phyloP scores from a whole-genome alignment of 108 stramenopile species.

The Nitzschia sp. region DNA sequence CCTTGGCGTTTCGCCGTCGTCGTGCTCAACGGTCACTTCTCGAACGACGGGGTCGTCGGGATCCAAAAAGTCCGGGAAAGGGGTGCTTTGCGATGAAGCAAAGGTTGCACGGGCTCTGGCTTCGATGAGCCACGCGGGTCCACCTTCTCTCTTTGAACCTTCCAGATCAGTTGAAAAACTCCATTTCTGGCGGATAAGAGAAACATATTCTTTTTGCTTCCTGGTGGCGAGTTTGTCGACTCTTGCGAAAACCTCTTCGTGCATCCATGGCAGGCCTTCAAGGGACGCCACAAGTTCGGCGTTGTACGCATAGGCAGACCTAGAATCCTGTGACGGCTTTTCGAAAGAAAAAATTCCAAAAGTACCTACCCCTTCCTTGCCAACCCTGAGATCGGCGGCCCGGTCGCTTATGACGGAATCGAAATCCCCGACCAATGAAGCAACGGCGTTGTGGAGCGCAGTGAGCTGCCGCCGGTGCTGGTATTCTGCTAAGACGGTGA shows the following conservation, averaged over 20 bases:
- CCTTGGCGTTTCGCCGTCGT: not conserved
- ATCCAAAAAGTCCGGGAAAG: slow-evolving; percentile 6
- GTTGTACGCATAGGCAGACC: not conserved
- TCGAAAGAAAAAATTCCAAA: slow-evolving; percentile 53
- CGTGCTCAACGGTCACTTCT: slow-evolving; percentile 6
- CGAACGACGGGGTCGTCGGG: slow-evolving; percentile 19
- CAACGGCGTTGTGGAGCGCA: slow-evolving; percentile 77
- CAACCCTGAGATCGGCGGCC: not conserved
- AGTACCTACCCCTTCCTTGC: slow-evolving; percentile 16
- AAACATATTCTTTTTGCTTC: slow-evolving; percentile 12
- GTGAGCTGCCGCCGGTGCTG: slow-evolving; percentile 65
- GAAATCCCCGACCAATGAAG: slow-evolving; percentile 65
- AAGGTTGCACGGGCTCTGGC: slow-evolving; percentile 43
- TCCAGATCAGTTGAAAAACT: slow-evolving; percentile 29
- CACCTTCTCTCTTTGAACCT: slow-evolving; percentile 33
- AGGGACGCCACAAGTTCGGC: slow-evolving; percentile 21
- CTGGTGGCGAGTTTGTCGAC: not conserved
- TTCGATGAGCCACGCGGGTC: slow-evolving; percentile 47
- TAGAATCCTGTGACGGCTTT: not conserved
- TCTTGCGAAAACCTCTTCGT: slow-evolving; percentile 16
- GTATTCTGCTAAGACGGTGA: slow-evolving; percentile 67
- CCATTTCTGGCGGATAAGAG: slow-evolving; percentile 27
- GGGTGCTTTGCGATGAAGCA: slow-evolving; percentile 4
- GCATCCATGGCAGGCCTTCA: slow-evolving; percentile 45
- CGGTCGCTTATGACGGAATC: slow-evolving; percentile 57